Evolutionary conservation across 495 filamentous ascomycete species (phyloP).

Genomic region (Platismatia glauca): DNA sequence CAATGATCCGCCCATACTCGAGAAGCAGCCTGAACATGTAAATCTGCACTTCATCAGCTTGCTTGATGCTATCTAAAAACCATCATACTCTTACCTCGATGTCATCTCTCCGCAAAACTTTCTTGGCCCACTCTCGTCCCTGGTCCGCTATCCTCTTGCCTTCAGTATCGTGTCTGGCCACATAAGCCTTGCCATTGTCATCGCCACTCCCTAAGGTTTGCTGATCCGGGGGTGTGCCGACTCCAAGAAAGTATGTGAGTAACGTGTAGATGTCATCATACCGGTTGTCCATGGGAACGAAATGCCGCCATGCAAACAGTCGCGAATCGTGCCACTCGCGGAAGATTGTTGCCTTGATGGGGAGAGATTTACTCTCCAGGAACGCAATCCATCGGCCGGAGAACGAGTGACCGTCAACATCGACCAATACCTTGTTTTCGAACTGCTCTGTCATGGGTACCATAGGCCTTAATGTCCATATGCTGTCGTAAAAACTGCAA

Average conservation of each 20-base stretch:
- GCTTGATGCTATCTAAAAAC: conserved; percentile 14
- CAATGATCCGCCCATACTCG: conserved; percentile 59
- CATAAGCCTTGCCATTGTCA: conserved; percentile 20
- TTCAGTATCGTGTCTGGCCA: conserved; percentile 44
- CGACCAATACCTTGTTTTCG: conserved; percentile 50
- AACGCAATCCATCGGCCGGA: conserved; percentile 64
- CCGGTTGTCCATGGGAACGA: conserved; percentile 77
- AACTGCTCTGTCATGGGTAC: conserved; percentile 45
- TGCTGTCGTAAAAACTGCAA: conserved; percentile 35
- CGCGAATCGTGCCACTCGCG: conserved; percentile 68
- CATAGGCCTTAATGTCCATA: conserved; percentile 25
- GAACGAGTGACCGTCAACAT: conserved; percentile 68
- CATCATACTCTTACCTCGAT: conserved; percentile 38
- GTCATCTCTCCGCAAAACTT: conserved; percentile 60
- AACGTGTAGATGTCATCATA: conserved; percentile 69
- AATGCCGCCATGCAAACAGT: conserved; percentile 63
- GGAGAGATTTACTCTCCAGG: conserved; percentile 51
- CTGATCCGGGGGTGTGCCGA: conserved; percentile 31
- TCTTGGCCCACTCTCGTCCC: conserved; percentile 58
- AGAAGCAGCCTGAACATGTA: conserved; percentile 60
- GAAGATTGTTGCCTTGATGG: conserved; percentile 66
- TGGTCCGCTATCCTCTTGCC: conserved; percentile 54
- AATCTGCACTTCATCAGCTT: conserved; percentile 28
- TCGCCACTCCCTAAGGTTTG: conserved; percentile 24
- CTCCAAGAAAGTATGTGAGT: conserved; percentile 70